phyloP scores from a whole-genome alignment of 306 rosid genomes.

The Luffa aegyptiaca region DNA sequence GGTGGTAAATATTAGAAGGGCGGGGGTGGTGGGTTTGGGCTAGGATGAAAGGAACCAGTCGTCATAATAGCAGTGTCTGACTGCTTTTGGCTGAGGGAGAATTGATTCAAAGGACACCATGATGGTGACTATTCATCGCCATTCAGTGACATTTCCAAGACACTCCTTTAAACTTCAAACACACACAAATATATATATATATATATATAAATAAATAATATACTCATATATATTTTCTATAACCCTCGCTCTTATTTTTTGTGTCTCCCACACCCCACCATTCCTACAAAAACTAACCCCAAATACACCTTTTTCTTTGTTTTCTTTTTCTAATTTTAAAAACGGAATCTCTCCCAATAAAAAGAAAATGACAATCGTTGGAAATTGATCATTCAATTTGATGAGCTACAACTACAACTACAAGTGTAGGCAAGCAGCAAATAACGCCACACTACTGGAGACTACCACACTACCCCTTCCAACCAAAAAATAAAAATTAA shows the following conservation, averaged over 20 bases:
- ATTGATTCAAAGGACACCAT: constrained; percentile 94
- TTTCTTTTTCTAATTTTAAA: background rate
- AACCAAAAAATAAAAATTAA: too few species aligned
- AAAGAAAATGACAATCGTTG: constrained; percentile 1
- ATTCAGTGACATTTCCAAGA: constrained; percentile 13
- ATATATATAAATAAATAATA: too few species aligned
- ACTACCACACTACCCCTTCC: background rate
- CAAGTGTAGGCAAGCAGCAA: background rate
- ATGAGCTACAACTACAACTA: background rate
- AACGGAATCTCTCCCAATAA: background rate
- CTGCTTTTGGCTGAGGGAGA: constrained; percentile 65
- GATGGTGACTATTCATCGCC: constrained; percentile 83
- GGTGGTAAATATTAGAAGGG: too few species aligned
- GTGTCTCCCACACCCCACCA: background rate
- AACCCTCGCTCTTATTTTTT: background rate
- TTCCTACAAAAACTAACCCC: background rate
- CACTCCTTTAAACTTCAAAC: background rate
- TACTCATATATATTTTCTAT: background rate
- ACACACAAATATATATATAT: background rate
- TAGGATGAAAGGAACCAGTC: constrained; percentile 74
- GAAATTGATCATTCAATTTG: constrained; percentile 9
- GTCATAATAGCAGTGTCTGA: constrained; percentile 80
- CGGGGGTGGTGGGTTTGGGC: constrained; percentile 28
- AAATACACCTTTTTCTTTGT: background rate
- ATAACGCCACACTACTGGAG: background rate